Evolutionary conservation across 768 basidiomycete genomes (phyloP).

Genomic region (Paxillus ammoniavirescens): DNA sequence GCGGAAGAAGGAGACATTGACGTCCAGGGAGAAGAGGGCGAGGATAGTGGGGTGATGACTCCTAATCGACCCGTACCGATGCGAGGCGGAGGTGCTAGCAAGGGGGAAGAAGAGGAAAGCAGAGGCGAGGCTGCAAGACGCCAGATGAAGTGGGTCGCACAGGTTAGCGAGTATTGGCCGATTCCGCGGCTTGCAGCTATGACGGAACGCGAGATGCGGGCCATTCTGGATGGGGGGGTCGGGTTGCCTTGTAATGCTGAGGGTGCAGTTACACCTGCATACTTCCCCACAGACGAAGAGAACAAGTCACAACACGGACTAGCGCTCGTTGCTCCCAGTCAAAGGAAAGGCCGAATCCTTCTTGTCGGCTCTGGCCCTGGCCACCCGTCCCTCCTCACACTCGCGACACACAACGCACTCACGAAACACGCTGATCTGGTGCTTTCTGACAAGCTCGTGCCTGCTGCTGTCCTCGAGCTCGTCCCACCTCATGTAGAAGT

Average conservation of each 20-base stretch:
- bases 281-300: slow-evolving; percentile 35
- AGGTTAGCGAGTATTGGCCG: slow-evolving; percentile 97
- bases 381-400: slow-evolving; percentile 87
- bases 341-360: slow-evolving; percentile 64
- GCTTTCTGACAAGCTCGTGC: slow-evolving; percentile 95
- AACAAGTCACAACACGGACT: slow-evolving; percentile 32
- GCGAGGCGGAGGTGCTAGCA: slow-evolving; percentile 21
- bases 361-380: slow-evolving; percentile 96
- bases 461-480: slow-evolving; percentile 78
- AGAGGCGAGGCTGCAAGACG: slow-evolving; percentile 50
- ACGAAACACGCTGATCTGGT: slow-evolving; percentile 82
- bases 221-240: slow-evolving; percentile 48
- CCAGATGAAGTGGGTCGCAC: slow-evolving; percentile 90
- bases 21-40: slow-evolving; percentile 44
- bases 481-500: slow-evolving; percentile 74
- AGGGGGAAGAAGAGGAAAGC: slow-evolving; percentile 31
- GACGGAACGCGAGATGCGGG: slow-evolving; percentile 63
- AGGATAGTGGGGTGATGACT: slow-evolving; percentile 53
- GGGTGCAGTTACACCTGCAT: neutral
- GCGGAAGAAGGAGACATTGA: slow-evolving; percentile 25
- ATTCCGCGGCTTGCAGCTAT: slow-evolving; percentile 71
- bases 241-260: slow-evolving; percentile 12
- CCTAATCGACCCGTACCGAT: slow-evolving; percentile 72
- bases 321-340: slow-evolving; percentile 12
- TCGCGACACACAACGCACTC: slow-evolving; percentile 79